Evolutionary conservation across 495 filamentous ascomycete species (phyloP).

Genomic region (Hypoxylon subgilvum): DNA sequence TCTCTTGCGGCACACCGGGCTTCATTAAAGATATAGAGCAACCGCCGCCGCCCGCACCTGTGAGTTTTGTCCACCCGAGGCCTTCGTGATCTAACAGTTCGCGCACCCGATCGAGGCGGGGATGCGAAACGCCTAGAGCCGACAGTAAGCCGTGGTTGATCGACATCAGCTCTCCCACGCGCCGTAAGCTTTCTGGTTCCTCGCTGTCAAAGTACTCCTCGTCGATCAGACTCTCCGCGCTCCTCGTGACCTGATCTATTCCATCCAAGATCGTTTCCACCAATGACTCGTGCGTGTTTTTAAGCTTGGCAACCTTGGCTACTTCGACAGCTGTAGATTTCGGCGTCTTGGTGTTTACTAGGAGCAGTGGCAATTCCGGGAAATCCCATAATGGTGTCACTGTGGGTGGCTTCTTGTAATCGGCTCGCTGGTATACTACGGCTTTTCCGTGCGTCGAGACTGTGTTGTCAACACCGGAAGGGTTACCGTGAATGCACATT

Average conservation of each 20-base stretch:
- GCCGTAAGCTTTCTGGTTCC: conserved; percentile 63
- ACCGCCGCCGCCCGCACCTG: conserved; percentile 91
- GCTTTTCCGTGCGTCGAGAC: conserved; percentile 91
- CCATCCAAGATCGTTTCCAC: conserved; percentile 79
- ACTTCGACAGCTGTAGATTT: conserved; percentile 85
- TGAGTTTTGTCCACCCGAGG: conserved; percentile 97
- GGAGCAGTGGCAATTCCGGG: conserved; percentile 84
- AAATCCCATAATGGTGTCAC: conserved; percentile 84
- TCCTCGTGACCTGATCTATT: conserved; percentile 79
- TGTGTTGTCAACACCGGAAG: conserved; percentile 97
- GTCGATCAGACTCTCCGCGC: conserved; percentile 73
- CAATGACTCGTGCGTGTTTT: conserved; percentile 69
- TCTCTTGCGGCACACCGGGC: conserved; percentile 58
- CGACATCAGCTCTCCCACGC: conserved; percentile 82
- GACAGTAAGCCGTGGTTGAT: conserved; percentile 92
- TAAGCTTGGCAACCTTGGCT: conserved; percentile 79
- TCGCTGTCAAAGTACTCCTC: conserved; percentile 65
- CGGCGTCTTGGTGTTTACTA: conserved; percentile 83
- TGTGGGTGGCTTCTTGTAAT: conserved; percentile 75
- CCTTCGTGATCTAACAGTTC: conserved; percentile 87
- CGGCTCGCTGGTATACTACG: conserved; percentile 81
- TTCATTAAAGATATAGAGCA: conserved; percentile 91
- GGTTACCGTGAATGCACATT: conserved; percentile 95
- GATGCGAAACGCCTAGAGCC: conserved; percentile 90
- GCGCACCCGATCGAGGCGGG: conserved; percentile 86